Base-by-base conservation (phyloP, 208 protist species). In the Trypanosoma vivax region DNA sequence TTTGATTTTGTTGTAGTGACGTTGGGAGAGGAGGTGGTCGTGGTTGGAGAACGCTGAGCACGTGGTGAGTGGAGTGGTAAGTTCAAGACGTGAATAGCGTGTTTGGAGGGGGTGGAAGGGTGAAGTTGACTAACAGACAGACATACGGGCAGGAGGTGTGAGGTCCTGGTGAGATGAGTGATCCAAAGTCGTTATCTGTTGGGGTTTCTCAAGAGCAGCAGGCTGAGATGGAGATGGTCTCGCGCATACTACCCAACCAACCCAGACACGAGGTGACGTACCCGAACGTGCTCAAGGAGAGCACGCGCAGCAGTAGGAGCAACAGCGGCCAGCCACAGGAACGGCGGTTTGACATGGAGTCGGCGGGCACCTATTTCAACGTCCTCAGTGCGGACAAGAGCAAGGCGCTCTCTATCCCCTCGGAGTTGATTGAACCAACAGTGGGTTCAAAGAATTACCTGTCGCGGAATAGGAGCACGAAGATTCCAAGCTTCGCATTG, bases 361-460 rank as follows among this genome's bases (percentile, higher is more conserved):
- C 79, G n/a, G 49, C 59, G 3, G 60, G 48, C 21, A 39, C 56
- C 29, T 68, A 80, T 51, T 87, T 72, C 54, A 72, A 87, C 49
- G 74, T 87, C 5, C 60, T 87, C 29, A 80, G 74, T 19, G 66
- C 73, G 4, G 68, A 79, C 57, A 87, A 87, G 60, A 57, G 52
- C 19, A 63, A 70, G 30, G 81, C 77, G 65, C 62, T 83, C 0
- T 79, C 74, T 2, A 82, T 87, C 13, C 79, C 79, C 0, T 53
- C 74, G 0, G 68, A 68, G 29, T 62, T 70, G 38, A 73, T 87
- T 30, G 67, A 74, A 35, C 55, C 62, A 11, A 87, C 79, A 5
- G 23, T 49, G 0, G 79, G 79, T 18, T 77, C 71, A 28, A 45
- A 43, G 29, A 79, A 77, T 46, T 87, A 87, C 53, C 35, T 65